Base-by-base conservation (phyloP, 2,329 filamentous ascomycete species). In the Talaromyces funiculosus region DNA sequence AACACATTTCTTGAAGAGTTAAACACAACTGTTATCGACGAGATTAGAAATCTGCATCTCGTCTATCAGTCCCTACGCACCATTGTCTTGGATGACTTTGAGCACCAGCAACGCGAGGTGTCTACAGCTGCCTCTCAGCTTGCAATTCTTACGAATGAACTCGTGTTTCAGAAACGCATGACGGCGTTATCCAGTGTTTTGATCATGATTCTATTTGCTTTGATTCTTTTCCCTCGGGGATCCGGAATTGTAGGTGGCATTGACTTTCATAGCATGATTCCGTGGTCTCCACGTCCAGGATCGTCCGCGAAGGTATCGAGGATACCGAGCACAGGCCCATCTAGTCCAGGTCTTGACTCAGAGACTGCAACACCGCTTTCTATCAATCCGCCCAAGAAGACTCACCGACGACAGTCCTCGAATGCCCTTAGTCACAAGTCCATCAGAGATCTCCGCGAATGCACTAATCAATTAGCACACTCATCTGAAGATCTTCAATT, bases 1-100 rank as follows among this genome's bases (percentile, higher is more conserved):
- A 87, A 89, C 22, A 81, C 82, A 1, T 97, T 97, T 69, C 81
- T 97, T 14, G 86, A 91, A 62, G 85, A 86, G 38, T 81, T 99
- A n/a, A 99, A 99, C 73, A 82, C 81, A 51, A 97, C 92, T 0
- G 91, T 97, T 0, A 82, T 96, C 40, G 82, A 84, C 16, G 94
- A 99, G 73, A 80, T 96, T 37, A 85, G 85, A 63, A 85, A 83
- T 54, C 88, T 94, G 64, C 85, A 90, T 57, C 85, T 87, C 61
- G 90, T 97, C 72, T 97, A 97, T 73, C 90, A 97, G 70, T 86
- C 97, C 12, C 97, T 93, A 92, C 92, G 96, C 74, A 93, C 90
- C 20, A 97, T 95, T 10, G 88, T 97, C 22, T 87, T 96, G 59
- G 93, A 97, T 73, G 87, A 91, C 43, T 89, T 96, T 70, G 87